Percentiles rank a stretch among this genome's conserved stretches.
phyloP scores from a whole-genome alignment of 768 basidiomycete species.

The Coprinopsis strossmayeri region DNA sequence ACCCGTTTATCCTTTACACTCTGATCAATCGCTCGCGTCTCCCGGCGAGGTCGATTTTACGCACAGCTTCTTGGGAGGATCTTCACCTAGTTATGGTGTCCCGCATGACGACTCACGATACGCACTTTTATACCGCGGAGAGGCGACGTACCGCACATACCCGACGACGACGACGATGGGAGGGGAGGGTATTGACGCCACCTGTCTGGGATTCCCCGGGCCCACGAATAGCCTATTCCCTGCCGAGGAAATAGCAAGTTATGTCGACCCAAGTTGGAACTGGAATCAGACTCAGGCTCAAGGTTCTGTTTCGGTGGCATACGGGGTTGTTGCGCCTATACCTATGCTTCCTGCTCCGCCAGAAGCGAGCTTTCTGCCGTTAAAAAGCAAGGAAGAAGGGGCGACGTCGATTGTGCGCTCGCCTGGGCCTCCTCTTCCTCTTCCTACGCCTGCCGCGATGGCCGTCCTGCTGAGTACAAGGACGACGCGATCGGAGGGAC shows the following conservation, averaged over 20 bases:
- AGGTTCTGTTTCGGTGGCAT: constrained; percentile 18
- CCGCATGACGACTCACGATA: constrained; percentile 39
- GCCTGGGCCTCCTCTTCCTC: constrained; percentile 33
- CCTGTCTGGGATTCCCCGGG: constrained; percentile 38
- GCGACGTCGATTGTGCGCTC: constrained; percentile 22
- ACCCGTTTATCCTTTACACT: constrained; percentile 15
- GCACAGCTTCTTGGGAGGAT: constrained; percentile 45
- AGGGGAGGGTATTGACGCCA: constrained; percentile 30
- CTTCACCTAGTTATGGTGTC: constrained; percentile 30
- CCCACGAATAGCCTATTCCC: constrained; percentile 20
- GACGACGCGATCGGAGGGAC: constrained; percentile 22
- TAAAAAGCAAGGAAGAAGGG: constrained; percentile 19
- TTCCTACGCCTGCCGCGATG: constrained; percentile 44
- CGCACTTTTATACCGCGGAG: constrained; percentile 34
- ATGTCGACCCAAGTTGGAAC: constrained; percentile 18
- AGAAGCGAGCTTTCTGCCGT: constrained; percentile 20
- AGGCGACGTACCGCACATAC: constrained; percentile 12
- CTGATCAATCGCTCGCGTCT: constrained; percentile 26
- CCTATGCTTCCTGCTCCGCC: constrained; percentile 21
- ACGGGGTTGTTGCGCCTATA: constrained; percentile 26
- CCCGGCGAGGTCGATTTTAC: constrained; percentile 26
- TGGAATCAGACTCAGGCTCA: constrained; percentile 17
- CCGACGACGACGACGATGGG: constrained; percentile 7
- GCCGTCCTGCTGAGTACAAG: constrained; percentile 35
- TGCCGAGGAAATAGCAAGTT: constrained; percentile 35